phyloP scores from a whole-genome alignment of 1,284 basidiomycete species.

The Earliella scabrosa region DNA sequence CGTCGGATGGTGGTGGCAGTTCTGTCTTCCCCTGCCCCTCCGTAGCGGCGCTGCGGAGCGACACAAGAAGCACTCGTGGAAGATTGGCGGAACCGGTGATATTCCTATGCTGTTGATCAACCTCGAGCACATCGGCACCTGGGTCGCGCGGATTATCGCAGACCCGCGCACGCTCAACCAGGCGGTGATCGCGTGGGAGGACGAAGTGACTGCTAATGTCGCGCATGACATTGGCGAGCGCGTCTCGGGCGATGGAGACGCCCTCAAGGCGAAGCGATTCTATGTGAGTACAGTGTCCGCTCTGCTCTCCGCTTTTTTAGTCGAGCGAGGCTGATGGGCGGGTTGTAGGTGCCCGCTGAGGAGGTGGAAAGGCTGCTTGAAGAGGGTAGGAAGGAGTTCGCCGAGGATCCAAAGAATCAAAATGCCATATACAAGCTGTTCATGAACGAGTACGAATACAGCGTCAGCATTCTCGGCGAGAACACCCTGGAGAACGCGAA shows the following conservation, averaged over 20 bases:
- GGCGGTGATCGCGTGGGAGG: constrained; percentile 23
- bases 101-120: constrained; percentile 17
- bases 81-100: constrained; percentile 9
- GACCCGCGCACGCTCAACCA: constrained; percentile 20
- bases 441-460: constrained; percentile 9
- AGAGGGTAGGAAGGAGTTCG: background rate
- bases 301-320: background rate
- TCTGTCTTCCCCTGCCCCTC: constrained; percentile 13
- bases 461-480: constrained; percentile 17
- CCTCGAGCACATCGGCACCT: constrained; percentile 15
- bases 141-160: constrained; percentile 10
- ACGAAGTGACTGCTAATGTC: constrained; percentile 17
- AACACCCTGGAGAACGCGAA: constrained; percentile 23
- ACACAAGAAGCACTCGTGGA: background rate
- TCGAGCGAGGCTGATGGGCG: too few relatives aligned
- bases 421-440: constrained; percentile 2
- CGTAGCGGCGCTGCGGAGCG: background rate
- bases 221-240: background rate
- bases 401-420: too few relatives aligned
- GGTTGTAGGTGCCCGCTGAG: too few relatives aligned
- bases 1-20: constrained; percentile 14
- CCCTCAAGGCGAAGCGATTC: background rate
- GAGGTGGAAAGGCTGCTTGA: background rate
- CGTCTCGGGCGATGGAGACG: constrained; percentile 1
- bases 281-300: background rate